A percentile compares a stretch with the other conserved stretches of the same genome.
Conservation (phyloP, 306 rosid genomes). For the Erythrophleum fordii region DNA sequence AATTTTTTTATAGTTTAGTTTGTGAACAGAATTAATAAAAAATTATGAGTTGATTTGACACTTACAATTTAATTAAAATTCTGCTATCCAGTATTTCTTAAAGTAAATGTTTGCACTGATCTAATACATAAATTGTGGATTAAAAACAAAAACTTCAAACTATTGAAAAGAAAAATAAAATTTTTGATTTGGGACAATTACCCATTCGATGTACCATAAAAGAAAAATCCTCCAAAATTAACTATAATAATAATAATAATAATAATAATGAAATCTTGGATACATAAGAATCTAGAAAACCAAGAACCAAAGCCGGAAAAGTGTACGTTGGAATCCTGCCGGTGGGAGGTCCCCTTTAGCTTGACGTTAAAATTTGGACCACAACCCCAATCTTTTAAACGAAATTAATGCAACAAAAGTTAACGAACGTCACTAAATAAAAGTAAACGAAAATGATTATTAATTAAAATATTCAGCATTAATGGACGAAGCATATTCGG, state of each 20-base stretch:
- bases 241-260: no score
- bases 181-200: slow-evolving; percentile 33
- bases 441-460: slow-evolving; percentile 27
- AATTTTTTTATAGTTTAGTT: not conserved
- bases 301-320: slow-evolving; percentile 29
- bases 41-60: not conserved
- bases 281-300: slow-evolving; percentile 9
- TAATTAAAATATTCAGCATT: not conserved
- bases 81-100: no score
- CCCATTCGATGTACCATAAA: slow-evolving; percentile 26
- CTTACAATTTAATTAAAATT: not conserved
- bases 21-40: not conserved
- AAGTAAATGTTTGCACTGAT: not conserved
- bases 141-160: not conserved
- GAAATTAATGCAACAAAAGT: not conserved
- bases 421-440: slow-evolving; percentile 25
- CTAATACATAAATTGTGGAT: not conserved
- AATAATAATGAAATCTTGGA: not conserved
- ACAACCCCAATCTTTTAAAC: not conserved
- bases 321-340: slow-evolving; percentile 14
- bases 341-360: slow-evolving; percentile 20
- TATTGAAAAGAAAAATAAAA: slow-evolving; percentile 13
- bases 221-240: not conserved
- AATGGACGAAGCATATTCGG: not conserved
- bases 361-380: slow-evolving; percentile 38